These are phyloP conservation scores for Leersia perrieri DNA, from an alignment of 176 grass and related monocot species.

Conservation along the genomic window DNA sequence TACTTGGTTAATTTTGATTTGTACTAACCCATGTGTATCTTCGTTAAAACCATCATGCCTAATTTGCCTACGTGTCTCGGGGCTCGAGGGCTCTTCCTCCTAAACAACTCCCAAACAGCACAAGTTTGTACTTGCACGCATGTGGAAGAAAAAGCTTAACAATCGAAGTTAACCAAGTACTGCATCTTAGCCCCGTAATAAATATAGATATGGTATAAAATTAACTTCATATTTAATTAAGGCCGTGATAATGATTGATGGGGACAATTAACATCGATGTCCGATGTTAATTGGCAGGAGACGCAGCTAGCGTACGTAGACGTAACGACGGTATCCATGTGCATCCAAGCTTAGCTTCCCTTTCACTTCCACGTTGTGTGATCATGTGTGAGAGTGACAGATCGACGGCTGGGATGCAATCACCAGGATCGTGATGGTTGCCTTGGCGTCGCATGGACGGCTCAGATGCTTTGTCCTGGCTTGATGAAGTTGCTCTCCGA, in stretches of 20 bases:
- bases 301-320: too few relatives aligned
- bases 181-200: neutral
- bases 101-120: neutral
- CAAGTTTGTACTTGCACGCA: neutral
- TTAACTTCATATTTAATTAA: neutral
- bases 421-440: neutral
- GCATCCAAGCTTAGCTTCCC: too few relatives aligned
- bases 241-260: neutral
- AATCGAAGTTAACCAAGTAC: neutral
- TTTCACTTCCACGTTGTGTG: neutral
- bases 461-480: neutral
- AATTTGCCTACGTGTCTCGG: neutral
- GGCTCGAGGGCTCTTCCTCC: neutral
- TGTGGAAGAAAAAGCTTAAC: neutral
- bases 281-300: neutral
- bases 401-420: neutral
- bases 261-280: neutral
- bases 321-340: neutral
- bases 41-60: neutral
- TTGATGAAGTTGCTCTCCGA: neutral
- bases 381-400: neutral
- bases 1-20: neutral
- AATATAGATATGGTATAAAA: neutral
- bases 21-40: conserved; percentile 6
- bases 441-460: neutral